phyloP scores from a whole-genome alignment of 2,329 filamentous ascomycete species.

The Fusarium stilboides region DNA sequence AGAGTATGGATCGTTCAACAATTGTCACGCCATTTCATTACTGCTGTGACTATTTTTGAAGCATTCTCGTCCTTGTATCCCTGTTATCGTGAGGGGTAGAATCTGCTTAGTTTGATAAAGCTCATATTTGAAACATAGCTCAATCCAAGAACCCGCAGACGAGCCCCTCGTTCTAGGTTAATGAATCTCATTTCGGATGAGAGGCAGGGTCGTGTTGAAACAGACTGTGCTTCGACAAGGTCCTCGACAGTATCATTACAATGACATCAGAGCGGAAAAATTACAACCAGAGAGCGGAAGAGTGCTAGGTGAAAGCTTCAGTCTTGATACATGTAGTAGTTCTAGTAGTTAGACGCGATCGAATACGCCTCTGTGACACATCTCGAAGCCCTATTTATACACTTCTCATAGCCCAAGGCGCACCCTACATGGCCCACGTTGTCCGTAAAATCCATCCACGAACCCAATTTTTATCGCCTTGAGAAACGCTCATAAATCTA shows the following conservation, averaged over 20 bases:
- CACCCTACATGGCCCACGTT: conserved; percentile 32
- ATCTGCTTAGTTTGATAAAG: conserved; percentile 1
- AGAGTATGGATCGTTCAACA: conserved; percentile 10
- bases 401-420: conserved; percentile 19
- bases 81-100: conserved; percentile 3
- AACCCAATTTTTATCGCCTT: conserved; percentile 16
- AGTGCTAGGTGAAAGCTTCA: neutral
- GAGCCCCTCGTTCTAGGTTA: conserved; percentile 9
- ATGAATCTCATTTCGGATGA: conserved; percentile 12
- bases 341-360: neutral
- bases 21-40: conserved; percentile 31
- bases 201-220: neutral
- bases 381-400: conserved; percentile 29
- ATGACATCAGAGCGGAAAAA: neutral
- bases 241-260: neutral
- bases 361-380: neutral
- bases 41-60: conserved; percentile 22
- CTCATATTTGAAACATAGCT: conserved; percentile 28
- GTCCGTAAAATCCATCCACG: conserved; percentile 17
- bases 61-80: conserved; percentile 11
- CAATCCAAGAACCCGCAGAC: conserved; percentile 11
- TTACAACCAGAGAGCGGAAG: neutral
- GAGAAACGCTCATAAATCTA: conserved; percentile 32
- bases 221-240: conserved; percentile 2
- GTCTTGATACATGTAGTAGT: neutral